Conservation (phyloP, 1,139 yeast species). For the Zygosaccharomyces pseudobailii region DNA sequence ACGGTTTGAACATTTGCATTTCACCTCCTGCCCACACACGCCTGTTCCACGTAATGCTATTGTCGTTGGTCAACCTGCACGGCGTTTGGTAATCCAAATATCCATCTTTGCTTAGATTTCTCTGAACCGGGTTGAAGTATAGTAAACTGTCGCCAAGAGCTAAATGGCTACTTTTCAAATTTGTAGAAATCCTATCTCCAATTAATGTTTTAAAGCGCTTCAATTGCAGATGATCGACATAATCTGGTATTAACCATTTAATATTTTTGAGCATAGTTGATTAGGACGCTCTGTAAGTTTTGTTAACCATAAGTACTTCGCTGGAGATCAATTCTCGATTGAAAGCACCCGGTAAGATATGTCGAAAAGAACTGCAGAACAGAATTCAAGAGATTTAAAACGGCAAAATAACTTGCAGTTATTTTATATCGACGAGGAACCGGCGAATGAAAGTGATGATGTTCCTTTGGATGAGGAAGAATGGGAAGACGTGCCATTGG, state of each 20-base stretch:
- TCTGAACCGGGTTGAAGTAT: slow-evolving; percentile 54
- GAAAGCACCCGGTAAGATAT: neutral
- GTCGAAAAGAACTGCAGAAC: neutral
- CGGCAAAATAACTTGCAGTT: slow-evolving; percentile 1
- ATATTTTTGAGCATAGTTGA: neutral
- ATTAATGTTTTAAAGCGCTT: slow-evolving; percentile 4
- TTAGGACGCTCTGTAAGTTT: neutral
- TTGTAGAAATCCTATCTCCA: slow-evolving; percentile 3
- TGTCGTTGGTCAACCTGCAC: slow-evolving; percentile 11
- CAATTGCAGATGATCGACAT: slow-evolving; percentile 6
- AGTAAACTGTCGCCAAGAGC: slow-evolving; percentile 58
- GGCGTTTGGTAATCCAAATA: slow-evolving; percentile 84
- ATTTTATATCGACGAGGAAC: slow-evolving; percentile 5
- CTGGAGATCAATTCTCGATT: neutral
- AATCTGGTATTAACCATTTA: slow-evolving; percentile 4
- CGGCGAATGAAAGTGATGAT: slow-evolving; percentile 9
- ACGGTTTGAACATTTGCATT: slow-evolving; percentile 40
- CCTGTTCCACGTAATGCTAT: slow-evolving; percentile 40
- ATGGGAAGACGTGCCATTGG: slow-evolving; percentile 27
- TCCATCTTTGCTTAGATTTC: slow-evolving; percentile 64
- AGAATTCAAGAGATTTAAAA: neutral
- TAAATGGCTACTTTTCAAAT: neutral
- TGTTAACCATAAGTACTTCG: neutral
- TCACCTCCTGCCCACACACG: slow-evolving; percentile 83
- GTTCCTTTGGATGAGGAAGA: slow-evolving; percentile 5